Evolutionary conservation across 2,329 filamentous ascomycete species (phyloP), one percentile per base, ranked within the genome.

Genomic region (Diaporthe citriasiana): DNA sequence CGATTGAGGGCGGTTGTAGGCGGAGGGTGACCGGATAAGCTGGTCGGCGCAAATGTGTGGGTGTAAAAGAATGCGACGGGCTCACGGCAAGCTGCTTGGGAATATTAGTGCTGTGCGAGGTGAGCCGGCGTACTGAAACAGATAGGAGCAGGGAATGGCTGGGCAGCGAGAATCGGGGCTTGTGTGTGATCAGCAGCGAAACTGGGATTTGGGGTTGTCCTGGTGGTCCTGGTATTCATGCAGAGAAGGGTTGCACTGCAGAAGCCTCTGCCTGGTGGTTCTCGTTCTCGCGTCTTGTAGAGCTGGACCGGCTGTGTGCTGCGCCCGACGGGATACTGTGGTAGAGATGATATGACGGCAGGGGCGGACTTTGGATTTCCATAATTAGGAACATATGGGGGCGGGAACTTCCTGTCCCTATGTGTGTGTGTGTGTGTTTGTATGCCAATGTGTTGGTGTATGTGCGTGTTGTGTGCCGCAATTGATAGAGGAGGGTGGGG

Each of bases 51-150:
- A 66, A 66, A 51, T n/a, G 63, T n/a, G 63, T 50, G 42, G 30
- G 63, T 51, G 63, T 51, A 55, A 19, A 53, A 69, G 65, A 69
- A 55, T 70, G 71, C 66, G 57, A 68, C 50, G 51, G 42, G 60
- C 66, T 70, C 42, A 69, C 66, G 74, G 71, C 42, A 71, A 66
- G 66, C 71, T 75, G 71, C 74, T 65, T 57, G 55, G 33, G 57
- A 71, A 73, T 75, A 75, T 72, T 73, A 63, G 59, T n/a, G 66
- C 38, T 55, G 35, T 57, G 53, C 63, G 33, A 51, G 63, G 63
- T 57, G 66, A 51, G 42, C 5, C 47, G 51, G 25, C 30, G 56
- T 60, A 60, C 57, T 73, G 66, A 71, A 71, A 75, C 66, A 53
- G 40, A 56, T n/a, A 51, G 72, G 50, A 73, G 72, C 56, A 71